Evolutionary conservation across 768 basidiomycete genomes (phyloP), one percentile per base, ranked within the genome.

Genomic region (Calocybe gangraenosa): DNA sequence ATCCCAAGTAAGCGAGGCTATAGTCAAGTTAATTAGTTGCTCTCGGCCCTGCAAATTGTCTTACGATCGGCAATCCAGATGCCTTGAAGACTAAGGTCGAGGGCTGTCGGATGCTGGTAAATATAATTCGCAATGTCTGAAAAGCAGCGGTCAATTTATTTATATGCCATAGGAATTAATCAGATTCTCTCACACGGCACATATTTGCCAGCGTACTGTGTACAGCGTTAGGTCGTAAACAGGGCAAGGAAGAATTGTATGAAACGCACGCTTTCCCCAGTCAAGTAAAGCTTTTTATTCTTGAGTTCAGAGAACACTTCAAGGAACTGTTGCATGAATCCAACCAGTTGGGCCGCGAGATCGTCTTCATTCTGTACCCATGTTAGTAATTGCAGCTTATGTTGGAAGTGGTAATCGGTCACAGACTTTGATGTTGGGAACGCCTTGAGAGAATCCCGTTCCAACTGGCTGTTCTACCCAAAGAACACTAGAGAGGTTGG

Each of bases 401-500:
- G 19, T 0, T 18, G 18, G 13, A 31, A 19, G 19, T 34, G 11
- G 25, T 5, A 28, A 47, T 31, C 34, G 13, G 13, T n/a, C 8
- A 40, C 75, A 50, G 51, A 87, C 75, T 59, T 69, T 62, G 50
- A 81, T 80, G 46, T 81, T 77, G 0, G 87, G 84, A 11, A 49
- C 67, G 14, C 87, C 87, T 48, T 83, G 82, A 2, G 83, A 83
- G 59, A 81, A 89, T 0, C 87, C 87, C 3, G 86, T 88, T 3
- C 87, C 87, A 22, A 89, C 80, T 2, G 87, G 87, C 51, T 88
- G 87, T 51, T 90, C 87, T 9, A 89, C 76, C 70, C 75, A 90
- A 14, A 88, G 64, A 6, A 87, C 63, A 44, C 81, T 86, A 2
- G 84, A 85, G 7, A 89, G 68, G 55, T 88, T 89, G 0, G 87